phyloP scores from a whole-genome alignment of 345 rosid species.

The Eucalyptus pauciflora region DNA sequence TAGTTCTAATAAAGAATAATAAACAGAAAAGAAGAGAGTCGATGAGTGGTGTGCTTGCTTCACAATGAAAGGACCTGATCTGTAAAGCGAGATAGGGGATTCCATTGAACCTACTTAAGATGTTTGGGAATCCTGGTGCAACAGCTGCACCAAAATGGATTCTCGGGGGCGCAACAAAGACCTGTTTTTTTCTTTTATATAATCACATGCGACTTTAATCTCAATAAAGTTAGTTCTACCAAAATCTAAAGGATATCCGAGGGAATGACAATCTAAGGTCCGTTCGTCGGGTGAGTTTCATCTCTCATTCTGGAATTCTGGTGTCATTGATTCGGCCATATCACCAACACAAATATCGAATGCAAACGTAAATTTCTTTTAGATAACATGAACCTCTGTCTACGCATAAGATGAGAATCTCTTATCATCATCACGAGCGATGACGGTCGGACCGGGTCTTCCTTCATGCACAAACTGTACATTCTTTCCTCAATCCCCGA shows the following conservation, averaged over 20 bases:
- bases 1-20: background rate
- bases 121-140: background rate
- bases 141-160: background rate
- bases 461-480: background rate
- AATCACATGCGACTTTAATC: background rate
- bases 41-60: background rate
- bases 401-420: background rate
- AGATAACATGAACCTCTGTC: background rate
- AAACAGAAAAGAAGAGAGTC: background rate
- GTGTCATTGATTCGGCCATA: background rate
- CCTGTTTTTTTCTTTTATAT: rapidly evolving
- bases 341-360: background rate
- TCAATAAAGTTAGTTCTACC: background rate
- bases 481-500: background rate
- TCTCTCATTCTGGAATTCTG: background rate
- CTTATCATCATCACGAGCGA: background rate
- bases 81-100: background rate
- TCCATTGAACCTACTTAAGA: background rate
- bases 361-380: background rate
- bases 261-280: background rate
- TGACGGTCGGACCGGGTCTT: background rate
- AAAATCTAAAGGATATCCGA: background rate
- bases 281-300: background rate
- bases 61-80: background rate
- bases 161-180: background rate